Conservation (phyloP, 768 basidiomycete species). For the Megacollybia marginata region DNA sequence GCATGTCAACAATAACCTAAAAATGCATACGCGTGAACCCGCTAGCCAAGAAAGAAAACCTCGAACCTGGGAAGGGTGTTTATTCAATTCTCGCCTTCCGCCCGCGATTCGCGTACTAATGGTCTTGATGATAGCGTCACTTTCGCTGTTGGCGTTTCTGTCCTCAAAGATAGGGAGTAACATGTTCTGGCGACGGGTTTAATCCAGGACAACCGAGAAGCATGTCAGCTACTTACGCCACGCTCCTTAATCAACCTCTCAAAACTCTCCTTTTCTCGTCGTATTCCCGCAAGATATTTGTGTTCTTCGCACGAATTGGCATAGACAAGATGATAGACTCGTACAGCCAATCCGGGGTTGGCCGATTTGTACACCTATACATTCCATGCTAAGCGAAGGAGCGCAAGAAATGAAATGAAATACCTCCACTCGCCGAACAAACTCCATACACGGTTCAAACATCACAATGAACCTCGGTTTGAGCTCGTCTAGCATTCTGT, state of each 20-base stretch:
- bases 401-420: conserved; percentile 10
- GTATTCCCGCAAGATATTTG: conserved; percentile 82
- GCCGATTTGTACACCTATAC: conserved; percentile 78
- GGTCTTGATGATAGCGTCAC: conserved; percentile 65
- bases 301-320: conserved; percentile 91
- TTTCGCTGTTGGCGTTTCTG: conserved; percentile 28
- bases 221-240: conserved; percentile 49
- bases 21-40: not conserved
- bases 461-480: conserved; percentile 90
- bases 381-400: not conserved
- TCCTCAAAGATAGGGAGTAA: conserved; percentile 76
- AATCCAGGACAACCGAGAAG: not conserved
- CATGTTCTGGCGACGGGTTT: conserved; percentile 60
- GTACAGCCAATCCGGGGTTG: conserved; percentile 72
- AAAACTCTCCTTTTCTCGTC: conserved; percentile 91
- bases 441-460: conserved; percentile 93
- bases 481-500: conserved; percentile 78
- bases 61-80: conserved; percentile 56
- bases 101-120: conserved; percentile 85
- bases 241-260: conserved; percentile 89
- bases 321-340: conserved; percentile 97
- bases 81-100: conserved; percentile 60
- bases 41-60: not conserved
- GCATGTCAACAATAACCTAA: conserved; percentile 93
- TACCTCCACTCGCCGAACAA: conserved; percentile 88